Conservation (phyloP, 257 asterid species). For the Gynochthodes officinalis region DNA sequence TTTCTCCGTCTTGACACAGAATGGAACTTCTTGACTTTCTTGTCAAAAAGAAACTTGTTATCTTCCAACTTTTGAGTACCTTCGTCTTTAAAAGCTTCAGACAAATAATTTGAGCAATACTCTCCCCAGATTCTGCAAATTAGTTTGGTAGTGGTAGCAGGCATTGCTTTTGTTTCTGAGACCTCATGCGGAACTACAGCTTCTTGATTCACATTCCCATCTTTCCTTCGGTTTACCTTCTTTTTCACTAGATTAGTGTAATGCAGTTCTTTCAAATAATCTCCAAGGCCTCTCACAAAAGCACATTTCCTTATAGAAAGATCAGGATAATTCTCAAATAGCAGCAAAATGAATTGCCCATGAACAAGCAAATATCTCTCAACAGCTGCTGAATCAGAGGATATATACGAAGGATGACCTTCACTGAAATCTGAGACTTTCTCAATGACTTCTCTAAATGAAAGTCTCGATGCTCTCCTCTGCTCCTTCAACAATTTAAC, state of each 20-base stretch:
- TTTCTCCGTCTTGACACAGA: constrained; percentile 2
- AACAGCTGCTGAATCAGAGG: constrained; percentile 18
- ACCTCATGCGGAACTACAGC: background rate
- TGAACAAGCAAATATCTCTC: constrained; percentile 17
- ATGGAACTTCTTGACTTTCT: background rate
- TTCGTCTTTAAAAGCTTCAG: background rate
- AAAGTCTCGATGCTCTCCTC: constrained; percentile 21
- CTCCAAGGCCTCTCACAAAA: constrained; percentile 15
- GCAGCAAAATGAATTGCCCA: constrained; percentile 16
- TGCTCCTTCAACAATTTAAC: constrained; percentile 18
- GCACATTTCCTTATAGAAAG: constrained; percentile 18
- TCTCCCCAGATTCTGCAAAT: constrained; percentile 13
- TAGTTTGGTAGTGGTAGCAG: constrained; percentile 19
- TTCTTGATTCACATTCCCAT: constrained; percentile 3
- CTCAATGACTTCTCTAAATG: constrained; percentile 17
- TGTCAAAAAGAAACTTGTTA: background rate
- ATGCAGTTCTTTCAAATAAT: constrained; percentile 9
- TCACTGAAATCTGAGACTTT: constrained; percentile 17
- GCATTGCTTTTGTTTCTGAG: constrained; percentile 5
- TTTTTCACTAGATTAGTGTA: background rate
- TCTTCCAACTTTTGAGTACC: constrained; percentile 3
- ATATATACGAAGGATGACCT: constrained; percentile 12
- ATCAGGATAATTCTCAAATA: constrained; percentile 17
- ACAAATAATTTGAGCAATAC: background rate
- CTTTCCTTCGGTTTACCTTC: constrained; percentile 4